A percentile compares a stretch with the other conserved stretches of the same genome.
phyloP scores from a whole-genome alignment of 169 alveolate genomes.

The Miamiensis avidus region DNA sequence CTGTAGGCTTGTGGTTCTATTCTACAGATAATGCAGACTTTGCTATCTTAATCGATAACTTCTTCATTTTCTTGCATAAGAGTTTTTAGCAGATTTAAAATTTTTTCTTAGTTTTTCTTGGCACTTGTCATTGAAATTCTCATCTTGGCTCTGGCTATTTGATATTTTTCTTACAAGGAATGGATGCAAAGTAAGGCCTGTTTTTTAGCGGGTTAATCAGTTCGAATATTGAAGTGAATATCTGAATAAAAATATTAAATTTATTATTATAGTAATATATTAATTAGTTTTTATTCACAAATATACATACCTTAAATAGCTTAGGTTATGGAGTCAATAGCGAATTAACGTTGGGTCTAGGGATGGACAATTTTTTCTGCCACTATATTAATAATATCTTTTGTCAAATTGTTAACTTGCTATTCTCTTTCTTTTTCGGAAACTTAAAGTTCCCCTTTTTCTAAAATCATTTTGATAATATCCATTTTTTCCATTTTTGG shows the following conservation, averaged over 20 bases:
- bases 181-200: slow-evolving; percentile 76
- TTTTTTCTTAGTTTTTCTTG: slow-evolving; percentile 13
- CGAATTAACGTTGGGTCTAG: slow-evolving; percentile 70
- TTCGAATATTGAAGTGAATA: slow-evolving; percentile 49
- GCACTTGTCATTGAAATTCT: slow-evolving; percentile 54
- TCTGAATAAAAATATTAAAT: not conserved
- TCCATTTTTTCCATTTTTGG: slow-evolving; percentile 58
- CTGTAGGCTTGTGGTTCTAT: slow-evolving; percentile 36
- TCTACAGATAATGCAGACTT: not conserved
- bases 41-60: too few species aligned
- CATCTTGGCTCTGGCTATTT: slow-evolving; percentile 80
- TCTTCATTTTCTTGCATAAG: too few species aligned
- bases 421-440: slow-evolving; percentile 79
- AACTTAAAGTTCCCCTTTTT: slow-evolving; percentile 81
- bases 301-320: slow-evolving; percentile 78
- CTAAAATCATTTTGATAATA: slow-evolving; percentile 69
- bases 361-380: slow-evolving; percentile 74
- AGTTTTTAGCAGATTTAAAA: not conserved
- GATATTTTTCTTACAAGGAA: slow-evolving; percentile 61
- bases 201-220: slow-evolving; percentile 70
- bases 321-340: slow-evolving; percentile 70
- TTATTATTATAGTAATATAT: too few species aligned
- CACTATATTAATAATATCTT: slow-evolving; percentile 76
- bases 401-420: slow-evolving; percentile 52
- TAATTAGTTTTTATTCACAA: too few species aligned